Conservation (phyloP, 202 grass and related monocot species). For the Panicum hallii region DNA sequence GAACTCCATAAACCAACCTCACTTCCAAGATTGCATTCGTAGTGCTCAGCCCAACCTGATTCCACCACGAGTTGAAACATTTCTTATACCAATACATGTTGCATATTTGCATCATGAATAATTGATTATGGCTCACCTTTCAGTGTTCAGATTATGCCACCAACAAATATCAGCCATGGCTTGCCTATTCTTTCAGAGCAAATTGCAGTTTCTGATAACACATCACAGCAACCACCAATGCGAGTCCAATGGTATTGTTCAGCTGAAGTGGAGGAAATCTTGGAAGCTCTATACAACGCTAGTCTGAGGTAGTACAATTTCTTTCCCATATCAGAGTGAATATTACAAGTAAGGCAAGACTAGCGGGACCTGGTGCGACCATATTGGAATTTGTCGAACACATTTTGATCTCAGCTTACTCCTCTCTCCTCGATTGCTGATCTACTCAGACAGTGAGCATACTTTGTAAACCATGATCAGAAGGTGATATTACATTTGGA, state of each 20-base stretch:
- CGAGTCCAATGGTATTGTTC: background rate
- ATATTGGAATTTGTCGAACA: no score
- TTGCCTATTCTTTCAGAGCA: background rate
- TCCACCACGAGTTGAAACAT: background rate
- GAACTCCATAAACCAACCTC: background rate
- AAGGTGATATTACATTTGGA: no score
- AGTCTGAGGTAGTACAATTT: background rate
- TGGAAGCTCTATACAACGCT: background rate
- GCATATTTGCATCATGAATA: background rate
- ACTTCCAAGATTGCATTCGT: background rate
- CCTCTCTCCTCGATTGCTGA: no score
- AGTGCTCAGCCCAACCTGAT: background rate
- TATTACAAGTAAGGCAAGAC: background rate
- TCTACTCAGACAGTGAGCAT: no score
- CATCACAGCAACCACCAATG: background rate
- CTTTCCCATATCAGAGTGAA: no score
- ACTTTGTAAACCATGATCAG: no score
- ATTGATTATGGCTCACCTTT: background rate
- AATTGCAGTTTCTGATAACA: background rate
- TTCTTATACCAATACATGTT: background rate
- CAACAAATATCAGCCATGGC: background rate
- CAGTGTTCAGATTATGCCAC: background rate
- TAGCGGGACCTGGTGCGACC: no score
- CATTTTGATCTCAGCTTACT: no score
- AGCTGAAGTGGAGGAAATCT: background rate